Conservation (phyloP, 495 filamentous ascomycete species). For the Penicillium simplicissimum region DNA sequence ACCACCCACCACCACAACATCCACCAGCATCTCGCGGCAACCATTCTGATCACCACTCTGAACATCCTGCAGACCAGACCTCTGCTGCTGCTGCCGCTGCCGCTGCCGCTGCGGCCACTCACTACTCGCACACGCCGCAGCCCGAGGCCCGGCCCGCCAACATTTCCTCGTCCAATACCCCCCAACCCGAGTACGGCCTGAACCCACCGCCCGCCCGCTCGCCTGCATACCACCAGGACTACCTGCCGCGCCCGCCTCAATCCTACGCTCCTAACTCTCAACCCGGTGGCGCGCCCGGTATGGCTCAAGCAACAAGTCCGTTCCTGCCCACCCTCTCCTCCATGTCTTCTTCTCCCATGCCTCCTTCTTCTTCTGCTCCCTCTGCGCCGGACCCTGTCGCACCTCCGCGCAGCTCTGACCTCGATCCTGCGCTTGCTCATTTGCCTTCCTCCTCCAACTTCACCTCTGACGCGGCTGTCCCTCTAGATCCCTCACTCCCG, state of each 20-base stretch:
- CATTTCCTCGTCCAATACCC: conserved; percentile 72
- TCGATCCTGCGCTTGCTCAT: background rate
- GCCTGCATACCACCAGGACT: conserved; percentile 75
- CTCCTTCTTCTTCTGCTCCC: background rate
- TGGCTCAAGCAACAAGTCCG: conserved; percentile 98
- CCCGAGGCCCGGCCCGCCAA: conserved; percentile 73
- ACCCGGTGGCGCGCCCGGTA: conserved; percentile 77
- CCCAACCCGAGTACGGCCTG: conserved; percentile 84
- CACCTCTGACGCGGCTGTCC: conserved; percentile 93
- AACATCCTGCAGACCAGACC: conserved; percentile 78
- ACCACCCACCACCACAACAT: conserved; percentile 59
- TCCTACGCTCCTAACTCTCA: conserved; percentile 74
- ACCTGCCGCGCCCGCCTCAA: conserved; percentile 58
- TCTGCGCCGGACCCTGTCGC: background rate
- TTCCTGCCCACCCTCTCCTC: conserved; percentile 39
- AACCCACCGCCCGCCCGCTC: conserved; percentile 74
- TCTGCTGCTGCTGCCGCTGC: conserved; percentile 73
- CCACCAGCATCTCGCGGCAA: background rate
- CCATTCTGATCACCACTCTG: conserved; percentile 26
- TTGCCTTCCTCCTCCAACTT: conserved; percentile 48
- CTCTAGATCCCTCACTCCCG: conserved; percentile 98
- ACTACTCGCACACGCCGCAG: conserved; percentile 61
- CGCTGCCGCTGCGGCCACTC: conserved; percentile 71
- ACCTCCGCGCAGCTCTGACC: background rate
- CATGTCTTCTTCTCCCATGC: conserved; percentile 5